Percentiles rank a stretch among this genome's conserved stretches.
phyloP scores from a whole-genome alignment of 352 stramenopile genomes.

The Thraustotheca clavata region DNA sequence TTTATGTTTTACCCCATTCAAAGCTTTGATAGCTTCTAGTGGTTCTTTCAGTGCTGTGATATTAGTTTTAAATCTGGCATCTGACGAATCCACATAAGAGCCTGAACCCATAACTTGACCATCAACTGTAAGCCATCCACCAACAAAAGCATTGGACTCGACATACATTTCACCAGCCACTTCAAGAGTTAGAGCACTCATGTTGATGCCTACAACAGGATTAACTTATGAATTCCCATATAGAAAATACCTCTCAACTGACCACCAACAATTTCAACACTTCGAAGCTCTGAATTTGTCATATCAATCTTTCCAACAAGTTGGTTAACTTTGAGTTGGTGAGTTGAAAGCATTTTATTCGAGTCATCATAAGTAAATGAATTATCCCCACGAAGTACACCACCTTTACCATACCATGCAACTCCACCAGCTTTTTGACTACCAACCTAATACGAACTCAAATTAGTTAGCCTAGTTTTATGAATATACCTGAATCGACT shows the following conservation, averaged over 20 bases:
- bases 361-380: constrained; percentile 52
- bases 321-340: constrained; percentile 39
- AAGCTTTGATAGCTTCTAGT: constrained; percentile 33
- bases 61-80: constrained; percentile 79
- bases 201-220: constrained; percentile 36
- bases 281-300: constrained; percentile 42
- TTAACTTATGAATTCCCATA: background rate
- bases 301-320: constrained; percentile 71
- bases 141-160: constrained; percentile 72
- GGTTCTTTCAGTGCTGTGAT: constrained; percentile 41
- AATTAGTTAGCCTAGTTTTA: background rate
- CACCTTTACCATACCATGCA: constrained; percentile 61
- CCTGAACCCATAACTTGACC: constrained; percentile 86
- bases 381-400: constrained; percentile 47
- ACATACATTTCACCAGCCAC: constrained; percentile 78
- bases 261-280: constrained; percentile 62
- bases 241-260: constrained; percentile 41
- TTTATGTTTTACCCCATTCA: constrained; percentile 48
- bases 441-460: constrained; percentile 24
- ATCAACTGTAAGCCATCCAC: constrained; percentile 73
- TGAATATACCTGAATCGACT: constrained; percentile 37
- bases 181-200: constrained; percentile 62
- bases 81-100: constrained; percentile 86
- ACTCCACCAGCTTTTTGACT: constrained; percentile 45
- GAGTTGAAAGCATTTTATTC: constrained; percentile 29